Percentiles rank a stretch among this genome's conserved stretches.
phyloP scores from a whole-genome alignment of 1,284 basidiomycete genomes.

The Ustilago loliicola region DNA sequence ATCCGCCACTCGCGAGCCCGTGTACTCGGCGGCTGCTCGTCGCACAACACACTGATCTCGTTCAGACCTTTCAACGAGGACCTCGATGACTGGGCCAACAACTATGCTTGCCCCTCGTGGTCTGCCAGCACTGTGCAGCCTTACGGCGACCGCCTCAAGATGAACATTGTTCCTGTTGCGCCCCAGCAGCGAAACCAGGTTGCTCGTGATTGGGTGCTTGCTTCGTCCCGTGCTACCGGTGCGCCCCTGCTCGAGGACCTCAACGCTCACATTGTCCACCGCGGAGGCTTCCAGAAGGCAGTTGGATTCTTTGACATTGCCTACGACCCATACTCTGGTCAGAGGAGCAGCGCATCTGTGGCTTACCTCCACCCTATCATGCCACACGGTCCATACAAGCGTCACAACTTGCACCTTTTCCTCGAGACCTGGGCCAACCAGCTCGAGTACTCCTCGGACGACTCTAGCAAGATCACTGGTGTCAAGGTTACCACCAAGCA shows the following conservation, averaged over 20 bases:
- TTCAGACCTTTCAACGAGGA: conserved; percentile 71
- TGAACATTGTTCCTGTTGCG: conserved; percentile 70
- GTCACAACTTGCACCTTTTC: conserved; percentile 70
- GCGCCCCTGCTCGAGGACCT: conserved; percentile 68
- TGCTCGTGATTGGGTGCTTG: conserved; percentile 68
- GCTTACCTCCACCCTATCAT: conserved; percentile 71
- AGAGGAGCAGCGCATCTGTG: conserved; percentile 66
- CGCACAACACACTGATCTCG: conserved; percentile 71
- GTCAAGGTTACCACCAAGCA: conserved; percentile 62
- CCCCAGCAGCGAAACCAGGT: conserved; percentile 70
- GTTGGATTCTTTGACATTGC: conserved; percentile 71
- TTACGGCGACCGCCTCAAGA: conserved; percentile 69
- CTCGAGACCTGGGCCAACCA: conserved; percentile 70
- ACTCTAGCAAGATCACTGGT: conserved; percentile 53
- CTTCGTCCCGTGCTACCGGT: conserved; percentile 60
- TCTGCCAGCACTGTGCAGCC: conserved; percentile 62
- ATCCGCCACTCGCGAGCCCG: conserved; percentile 70
- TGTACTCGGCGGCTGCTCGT: conserved; percentile 70
- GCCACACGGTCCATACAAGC: conserved; percentile 64
- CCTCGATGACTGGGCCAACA: conserved; percentile 69
- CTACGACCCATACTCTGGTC: conserved; percentile 69
- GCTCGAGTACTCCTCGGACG: conserved; percentile 55
- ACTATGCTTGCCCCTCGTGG: conserved; percentile 68
- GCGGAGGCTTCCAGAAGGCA: conserved; percentile 63
- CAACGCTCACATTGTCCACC: conserved; percentile 67